A percentile compares a stretch with the other conserved stretches of the same genome.
phyloP scores from a whole-genome alignment of 768 basidiomycete genomes.

The Suillus subalutaceus region DNA sequence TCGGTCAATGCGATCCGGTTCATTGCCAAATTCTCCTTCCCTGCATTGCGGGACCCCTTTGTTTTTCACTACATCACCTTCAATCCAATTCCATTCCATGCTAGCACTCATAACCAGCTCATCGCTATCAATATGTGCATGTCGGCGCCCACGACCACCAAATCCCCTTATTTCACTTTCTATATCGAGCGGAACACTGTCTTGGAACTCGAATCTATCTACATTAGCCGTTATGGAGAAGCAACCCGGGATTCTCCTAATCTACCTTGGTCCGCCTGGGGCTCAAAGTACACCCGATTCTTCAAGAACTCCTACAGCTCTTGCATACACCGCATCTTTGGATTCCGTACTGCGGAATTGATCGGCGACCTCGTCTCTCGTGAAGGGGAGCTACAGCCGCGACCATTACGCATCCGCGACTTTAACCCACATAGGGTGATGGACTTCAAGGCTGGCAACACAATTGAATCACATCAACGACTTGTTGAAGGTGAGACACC shows the following conservation, averaged over 20 bases:
- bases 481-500: not conserved
- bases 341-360: not conserved
- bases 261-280: constrained; percentile 3
- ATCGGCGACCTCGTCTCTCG: not conserved
- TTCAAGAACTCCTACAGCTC: not conserved
- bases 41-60: not conserved
- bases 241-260: not conserved
- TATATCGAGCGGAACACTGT: not conserved
- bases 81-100: not conserved
- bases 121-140: not conserved
- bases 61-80: not conserved
- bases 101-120: not conserved
- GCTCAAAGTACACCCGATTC: not conserved
- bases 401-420: not conserved
- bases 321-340: no score
- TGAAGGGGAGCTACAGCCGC: not conserved
- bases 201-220: not conserved
- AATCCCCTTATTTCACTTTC: not conserved
- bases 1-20: not conserved
- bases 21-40: not conserved
- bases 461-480: not conserved
- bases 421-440: not conserved
- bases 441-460: not conserved
- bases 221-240: not conserved
- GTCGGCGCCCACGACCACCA: not conserved